Conservation (phyloP, 257 asterid genomes). For the Plantago elongata region DNA sequence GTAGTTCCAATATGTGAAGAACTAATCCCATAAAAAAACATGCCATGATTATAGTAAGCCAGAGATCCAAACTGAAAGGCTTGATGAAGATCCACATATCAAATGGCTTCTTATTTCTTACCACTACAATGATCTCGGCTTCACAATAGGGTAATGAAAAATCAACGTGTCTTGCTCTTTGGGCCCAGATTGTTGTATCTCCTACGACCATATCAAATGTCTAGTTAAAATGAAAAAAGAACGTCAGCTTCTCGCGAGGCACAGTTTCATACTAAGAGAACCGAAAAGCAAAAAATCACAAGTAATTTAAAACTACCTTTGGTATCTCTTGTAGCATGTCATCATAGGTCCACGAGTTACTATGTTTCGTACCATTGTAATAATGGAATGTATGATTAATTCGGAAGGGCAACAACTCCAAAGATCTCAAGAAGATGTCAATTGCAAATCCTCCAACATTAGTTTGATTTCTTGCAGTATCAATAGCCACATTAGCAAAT, state of each 20-base stretch:
- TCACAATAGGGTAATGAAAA: slow-evolving; percentile 53
- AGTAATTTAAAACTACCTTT: slow-evolving; percentile 19
- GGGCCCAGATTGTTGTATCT: slow-evolving; percentile 53
- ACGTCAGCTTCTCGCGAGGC: background rate
- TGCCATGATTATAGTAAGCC: slow-evolving; percentile 33
- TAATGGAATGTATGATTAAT: slow-evolving; percentile 19
- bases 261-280: background rate
- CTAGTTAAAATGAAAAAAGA: background rate
- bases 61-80: slow-evolving; percentile 49
- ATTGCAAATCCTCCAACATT: slow-evolving; percentile 43
- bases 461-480: slow-evolving; percentile 18
- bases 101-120: slow-evolving; percentile 30
- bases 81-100: slow-evolving; percentile 47
- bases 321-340: slow-evolving; percentile 35
- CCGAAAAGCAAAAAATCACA: background rate
- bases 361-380: slow-evolving; percentile 19
- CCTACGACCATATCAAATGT: slow-evolving; percentile 49
- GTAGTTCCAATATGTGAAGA: slow-evolving; percentile 31
- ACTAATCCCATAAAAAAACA: slow-evolving; percentile 29
- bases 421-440: slow-evolving; percentile 42
- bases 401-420: slow-evolving; percentile 27
- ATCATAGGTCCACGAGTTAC: slow-evolving; percentile 27
- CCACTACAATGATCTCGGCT: slow-evolving; percentile 45
- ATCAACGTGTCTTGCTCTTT: slow-evolving; percentile 33
- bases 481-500: slow-evolving; percentile 28